Conservation (phyloP, 306 rosid species). For the Dryas alaskensis region DNA sequence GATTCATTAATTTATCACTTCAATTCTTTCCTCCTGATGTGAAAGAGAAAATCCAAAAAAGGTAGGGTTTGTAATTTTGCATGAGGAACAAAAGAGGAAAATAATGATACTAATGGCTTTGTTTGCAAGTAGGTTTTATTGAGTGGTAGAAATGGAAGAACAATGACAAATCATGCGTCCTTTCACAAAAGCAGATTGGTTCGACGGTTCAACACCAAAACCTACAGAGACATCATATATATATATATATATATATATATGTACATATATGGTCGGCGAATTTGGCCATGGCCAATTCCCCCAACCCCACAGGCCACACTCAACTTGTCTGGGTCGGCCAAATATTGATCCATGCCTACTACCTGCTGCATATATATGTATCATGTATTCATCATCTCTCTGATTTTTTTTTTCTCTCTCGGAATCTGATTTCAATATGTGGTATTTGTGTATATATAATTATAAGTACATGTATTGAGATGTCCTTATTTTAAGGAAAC, state of each 20-base stretch:
- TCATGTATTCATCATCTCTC: no score
- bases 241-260: background rate
- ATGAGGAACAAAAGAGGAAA: background rate
- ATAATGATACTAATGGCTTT: background rate
- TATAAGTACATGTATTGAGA: no score
- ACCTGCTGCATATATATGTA: no score
- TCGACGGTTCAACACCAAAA: constrained; percentile 36
- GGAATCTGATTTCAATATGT: no score
- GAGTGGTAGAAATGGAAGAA: constrained; percentile 8
- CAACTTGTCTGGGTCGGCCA: constrained; percentile 4
- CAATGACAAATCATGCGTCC: constrained; percentile 22
- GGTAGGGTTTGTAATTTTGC: background rate
- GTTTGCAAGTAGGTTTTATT: constrained; percentile 11
- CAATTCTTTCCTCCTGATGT: background rate
- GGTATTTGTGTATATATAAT: no score
- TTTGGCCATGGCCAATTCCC: constrained; percentile 3
- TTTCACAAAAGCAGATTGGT: constrained; percentile 25
- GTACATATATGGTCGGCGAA: constrained; percentile 43
- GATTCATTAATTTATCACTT: no score
- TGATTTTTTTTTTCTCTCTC: no score
- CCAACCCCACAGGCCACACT: background rate
- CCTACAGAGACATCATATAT: background rate
- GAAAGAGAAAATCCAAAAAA: background rate
- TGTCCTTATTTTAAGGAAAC: no score
- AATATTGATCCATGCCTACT: constrained; percentile 10